Evolutionary conservation across 2,329 filamentous ascomycete genomes (phyloP).

Genomic region (Neofusicoccum kwambonambiense): DNA sequence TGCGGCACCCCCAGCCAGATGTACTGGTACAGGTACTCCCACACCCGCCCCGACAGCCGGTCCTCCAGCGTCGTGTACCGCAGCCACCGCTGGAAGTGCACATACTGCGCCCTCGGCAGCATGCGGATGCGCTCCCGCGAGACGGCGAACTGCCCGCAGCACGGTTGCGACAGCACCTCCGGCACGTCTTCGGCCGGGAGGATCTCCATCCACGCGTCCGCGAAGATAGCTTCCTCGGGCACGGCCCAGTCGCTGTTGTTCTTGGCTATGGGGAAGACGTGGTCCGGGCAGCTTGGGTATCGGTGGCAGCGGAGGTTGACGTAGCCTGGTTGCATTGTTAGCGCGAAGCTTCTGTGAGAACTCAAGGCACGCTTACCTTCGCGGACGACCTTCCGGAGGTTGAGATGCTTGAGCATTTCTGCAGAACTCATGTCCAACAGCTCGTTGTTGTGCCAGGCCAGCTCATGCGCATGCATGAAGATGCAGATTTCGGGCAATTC

Average conservation of each 20-base stretch:
- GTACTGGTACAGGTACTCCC: conserved; percentile 58
- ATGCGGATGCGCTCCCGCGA: conserved; percentile 23
- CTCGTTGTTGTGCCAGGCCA: conserved; percentile 21
- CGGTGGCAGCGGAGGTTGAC: conserved; percentile 41
- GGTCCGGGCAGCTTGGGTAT: conserved; percentile 38
- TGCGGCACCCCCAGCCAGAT: conserved; percentile 50
- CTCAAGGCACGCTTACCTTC: conserved; percentile 5
- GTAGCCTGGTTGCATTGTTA: conserved; percentile 33
- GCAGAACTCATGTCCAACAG: conserved; percentile 38
- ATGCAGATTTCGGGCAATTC: conserved; percentile 23
- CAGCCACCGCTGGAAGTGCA: conserved; percentile 55
- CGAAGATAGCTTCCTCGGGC: conserved; percentile 24
- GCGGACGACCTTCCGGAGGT: conserved; percentile 30
- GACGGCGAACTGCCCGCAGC: conserved; percentile 23
- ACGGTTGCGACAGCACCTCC: conserved; percentile 20
- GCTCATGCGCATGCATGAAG: conserved; percentile 23
- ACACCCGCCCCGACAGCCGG: conserved; percentile 53
- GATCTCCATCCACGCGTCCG: conserved; percentile 18
- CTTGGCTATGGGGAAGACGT: conserved; percentile 37
- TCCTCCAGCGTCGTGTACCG: conserved; percentile 50
- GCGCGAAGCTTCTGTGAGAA: conserved; percentile 26
- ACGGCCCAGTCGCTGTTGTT: conserved; percentile 56
- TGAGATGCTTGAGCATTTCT: conserved; percentile 28
- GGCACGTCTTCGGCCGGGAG: conserved; percentile 18
- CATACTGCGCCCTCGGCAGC: conserved; percentile 47